Conservation (phyloP, 2,329 filamentous ascomycete species). For the Drechslera avenae region DNA sequence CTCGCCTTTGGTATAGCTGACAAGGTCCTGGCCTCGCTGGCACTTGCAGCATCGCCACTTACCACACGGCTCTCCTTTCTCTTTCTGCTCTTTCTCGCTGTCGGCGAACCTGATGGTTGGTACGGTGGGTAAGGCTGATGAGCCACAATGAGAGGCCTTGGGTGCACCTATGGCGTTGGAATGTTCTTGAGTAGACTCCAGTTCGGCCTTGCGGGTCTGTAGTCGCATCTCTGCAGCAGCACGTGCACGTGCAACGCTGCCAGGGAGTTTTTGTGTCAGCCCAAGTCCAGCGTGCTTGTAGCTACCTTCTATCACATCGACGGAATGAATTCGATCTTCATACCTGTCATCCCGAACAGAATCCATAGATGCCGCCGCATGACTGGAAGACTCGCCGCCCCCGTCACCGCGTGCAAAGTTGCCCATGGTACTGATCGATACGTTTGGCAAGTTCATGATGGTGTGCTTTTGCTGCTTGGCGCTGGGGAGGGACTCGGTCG, state of each 20-base stretch:
- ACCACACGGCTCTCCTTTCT: conserved; percentile 1
- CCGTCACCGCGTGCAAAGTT: neutral
- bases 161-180: neutral
- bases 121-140: no score
- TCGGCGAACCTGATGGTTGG: neutral
- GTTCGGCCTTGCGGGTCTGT: neutral
- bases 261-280: conserved; percentile 4
- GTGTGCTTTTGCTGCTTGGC: neutral
- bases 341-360: neutral
- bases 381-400: neutral
- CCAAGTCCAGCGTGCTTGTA: conserved; percentile 2
- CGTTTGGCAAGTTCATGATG: conserved; percentile 1
- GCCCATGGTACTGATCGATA: neutral
- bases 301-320: conserved; percentile 1
- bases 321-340: neutral
- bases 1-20: conserved; percentile 6
- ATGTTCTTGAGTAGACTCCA: neutral
- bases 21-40: conserved; percentile 6
- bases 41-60: conserved; percentile 22
- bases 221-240: conserved; percentile 5
- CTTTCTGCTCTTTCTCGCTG: neutral
- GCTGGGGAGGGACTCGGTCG: neutral
- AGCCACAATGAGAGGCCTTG: neutral
- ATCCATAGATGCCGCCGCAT: neutral
- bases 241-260: conserved; percentile 8